Base-by-base conservation (phyloP, 2,329 filamentous ascomycete genomes). In the Fusarium sp. region DNA sequence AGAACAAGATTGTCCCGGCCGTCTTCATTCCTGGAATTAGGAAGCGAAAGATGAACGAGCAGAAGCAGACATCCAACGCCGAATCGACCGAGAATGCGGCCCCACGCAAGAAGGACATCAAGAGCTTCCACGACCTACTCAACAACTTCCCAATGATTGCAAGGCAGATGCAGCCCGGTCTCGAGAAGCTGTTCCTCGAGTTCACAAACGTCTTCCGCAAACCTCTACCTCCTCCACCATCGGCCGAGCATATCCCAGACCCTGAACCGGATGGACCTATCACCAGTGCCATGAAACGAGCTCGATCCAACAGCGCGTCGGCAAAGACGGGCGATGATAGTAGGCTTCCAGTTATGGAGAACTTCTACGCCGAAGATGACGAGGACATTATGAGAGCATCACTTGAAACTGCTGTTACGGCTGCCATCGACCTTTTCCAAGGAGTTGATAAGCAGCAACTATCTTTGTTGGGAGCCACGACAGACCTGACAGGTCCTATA, bases 101-200 rank as follows among this genome's bases (percentile, higher is more conserved):
- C 33, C 82, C 81, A 6, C 80, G 89, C 70, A 98, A 98, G 84
- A 98, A 97, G 83, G 94, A 97, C 68, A 93, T 99, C 80, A 94
- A 92, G 83, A 94, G 90, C 36, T 99, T 99, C 80, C 92, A 93
- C 69, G 96, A 98, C 73, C 87, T 99, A 16, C 87, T 99, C 46
- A 93, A 94, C 75, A 91, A 95, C 76, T 99, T 98, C 75, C 96
- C 96, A 2, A 93, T 97, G 90, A 98, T 99, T 77, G 95, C 95
- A 27, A 90, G 94, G 68, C 96, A 99, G 82, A 98, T 99, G 95
- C 95, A 98, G 77, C 90, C 92, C 2, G 96, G 96, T 0, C 84
- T 99, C 36, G 96, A 99, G 79, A 92, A 92, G 78, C 85, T 98
- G 29, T 98, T 98, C 79, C 91, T 92, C 69, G 95, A 98, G 76